phyloP scores from a whole-genome alignment of 805 yeast genomes.

The Jamesozyma gamospora region DNA sequence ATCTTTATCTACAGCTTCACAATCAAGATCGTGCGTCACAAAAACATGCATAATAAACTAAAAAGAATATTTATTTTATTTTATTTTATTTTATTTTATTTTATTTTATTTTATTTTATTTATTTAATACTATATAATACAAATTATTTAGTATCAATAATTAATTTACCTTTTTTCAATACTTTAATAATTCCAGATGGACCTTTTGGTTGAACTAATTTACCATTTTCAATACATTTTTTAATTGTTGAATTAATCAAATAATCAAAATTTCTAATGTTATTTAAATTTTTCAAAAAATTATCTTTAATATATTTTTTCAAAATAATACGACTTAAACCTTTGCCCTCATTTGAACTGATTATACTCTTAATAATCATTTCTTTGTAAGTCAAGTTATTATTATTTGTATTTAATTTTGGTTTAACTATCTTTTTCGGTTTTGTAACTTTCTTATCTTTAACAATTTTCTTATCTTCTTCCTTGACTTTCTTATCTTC shows the following conservation, averaged over 20 bases:
- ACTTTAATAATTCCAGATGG: constrained; percentile 35
- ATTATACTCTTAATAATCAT: constrained; percentile 48
- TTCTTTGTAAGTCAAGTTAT: constrained; percentile 18
- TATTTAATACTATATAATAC: no score
- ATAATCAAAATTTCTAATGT: constrained; percentile 57
- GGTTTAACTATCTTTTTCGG: constrained; percentile 7
- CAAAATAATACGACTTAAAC: constrained; percentile 76
- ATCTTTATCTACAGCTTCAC: no score
- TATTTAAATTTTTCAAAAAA: constrained; percentile 40
- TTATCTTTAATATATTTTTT: constrained; percentile 60
- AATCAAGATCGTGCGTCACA: no score
- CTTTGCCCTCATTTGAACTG: constrained; percentile 69
- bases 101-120: no score
- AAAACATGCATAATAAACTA: no score
- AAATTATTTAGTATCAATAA: no score
- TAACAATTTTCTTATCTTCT: constrained; percentile 25
- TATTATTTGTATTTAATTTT: constrained; percentile 3
- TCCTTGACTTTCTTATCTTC: no score
- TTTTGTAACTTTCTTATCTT: constrained; percentile 15
- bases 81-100: no score
- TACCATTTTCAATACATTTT: constrained; percentile 73
- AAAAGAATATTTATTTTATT: no score
- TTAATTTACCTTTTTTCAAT: constrained; percentile 17
- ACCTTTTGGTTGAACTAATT: constrained; percentile 79
- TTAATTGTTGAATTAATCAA: constrained; percentile 61